phyloP scores from a whole-genome alignment of 176 grass and related monocot genomes.

The Oryza glumipatula region DNA sequence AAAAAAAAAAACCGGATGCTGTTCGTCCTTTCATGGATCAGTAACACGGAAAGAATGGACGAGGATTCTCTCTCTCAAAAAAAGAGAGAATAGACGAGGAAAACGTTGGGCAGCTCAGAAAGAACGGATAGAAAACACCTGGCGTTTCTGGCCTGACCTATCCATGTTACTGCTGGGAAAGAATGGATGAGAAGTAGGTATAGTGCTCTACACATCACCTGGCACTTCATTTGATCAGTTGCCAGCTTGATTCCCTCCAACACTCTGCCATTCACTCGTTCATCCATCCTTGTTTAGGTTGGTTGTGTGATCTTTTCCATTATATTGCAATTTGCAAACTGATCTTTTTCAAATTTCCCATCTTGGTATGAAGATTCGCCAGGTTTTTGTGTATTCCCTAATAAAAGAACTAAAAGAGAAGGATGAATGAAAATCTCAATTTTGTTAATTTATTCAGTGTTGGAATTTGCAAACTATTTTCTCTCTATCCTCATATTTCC shows the following conservation, averaged over 20 bases:
- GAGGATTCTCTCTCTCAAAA: not conserved
- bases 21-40: not conserved
- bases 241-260: not conserved
- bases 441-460: not conserved
- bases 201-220: not conserved
- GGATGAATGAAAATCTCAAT: not conserved
- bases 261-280: not conserved
- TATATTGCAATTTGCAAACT: not conserved
- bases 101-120: not conserved
- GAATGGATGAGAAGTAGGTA: not conserved
- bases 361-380: not conserved
- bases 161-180: not conserved
- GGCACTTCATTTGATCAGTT: not conserved
- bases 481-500: not conserved
- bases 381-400: not conserved
- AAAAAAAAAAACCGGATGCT: not conserved
- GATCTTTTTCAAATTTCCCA: not conserved
- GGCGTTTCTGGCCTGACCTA: not conserved
- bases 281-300: not conserved
- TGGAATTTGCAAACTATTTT: not conserved
- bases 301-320: not conserved
- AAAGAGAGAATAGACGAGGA: not conserved
- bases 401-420: not conserved
- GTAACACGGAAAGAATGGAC: slow-evolving; percentile 16
- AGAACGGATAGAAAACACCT: not conserved